Evolutionary conservation across 371 early-diverging fungal genomes (phyloP), one percentile per base, ranked within the genome.

Genomic region (Smittium culicis): DNA sequence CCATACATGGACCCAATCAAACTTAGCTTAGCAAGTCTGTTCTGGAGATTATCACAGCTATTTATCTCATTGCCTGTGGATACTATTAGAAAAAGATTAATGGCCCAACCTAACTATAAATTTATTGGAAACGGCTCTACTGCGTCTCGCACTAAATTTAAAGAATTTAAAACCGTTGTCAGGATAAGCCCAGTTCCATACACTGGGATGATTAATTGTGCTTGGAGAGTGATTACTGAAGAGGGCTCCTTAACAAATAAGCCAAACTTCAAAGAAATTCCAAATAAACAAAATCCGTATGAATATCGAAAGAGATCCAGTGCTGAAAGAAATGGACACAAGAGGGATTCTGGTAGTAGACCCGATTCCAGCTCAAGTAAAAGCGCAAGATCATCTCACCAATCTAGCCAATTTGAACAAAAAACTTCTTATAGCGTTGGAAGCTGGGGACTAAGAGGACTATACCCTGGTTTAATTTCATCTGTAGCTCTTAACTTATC

Each of bases 31-130:
- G 68, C 88, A 20, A 73, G 72, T 1, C 70, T 77, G 27, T 35
- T 66, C 11, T 77, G 77, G 77, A 80, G 79, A 28, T 81, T 86
- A 0, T 27, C 89, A 3, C 86, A 92, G 14, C 75, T 91, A 25
- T 63, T 85, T 34, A 78, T 95, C 14, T 82, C 85, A 66, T 65
- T 93, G 61, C 98, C 98, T 0, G 66, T 97, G 14, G 93, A 95
- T 63, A 95, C 93, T 2, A 82, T 91, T 59, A 82, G 92, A 11
- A 83, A 86, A 57, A 79, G 98, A 11, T 74, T 97, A 56, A 88
- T 90, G 62, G 84, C 86, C 54, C 94, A 94, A 74, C 70, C 80
- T 25, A 66, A 72, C 20, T 78, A 78, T 33, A 35, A 66, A 0
- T 34, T 14, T 54, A 69, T 68, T n/a, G 68, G 24, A 63, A 63